Evolutionary conservation across 1,284 basidiomycete genomes (phyloP), one percentile per base, ranked within the genome.

Genomic region (Calocybe gambosa): DNA sequence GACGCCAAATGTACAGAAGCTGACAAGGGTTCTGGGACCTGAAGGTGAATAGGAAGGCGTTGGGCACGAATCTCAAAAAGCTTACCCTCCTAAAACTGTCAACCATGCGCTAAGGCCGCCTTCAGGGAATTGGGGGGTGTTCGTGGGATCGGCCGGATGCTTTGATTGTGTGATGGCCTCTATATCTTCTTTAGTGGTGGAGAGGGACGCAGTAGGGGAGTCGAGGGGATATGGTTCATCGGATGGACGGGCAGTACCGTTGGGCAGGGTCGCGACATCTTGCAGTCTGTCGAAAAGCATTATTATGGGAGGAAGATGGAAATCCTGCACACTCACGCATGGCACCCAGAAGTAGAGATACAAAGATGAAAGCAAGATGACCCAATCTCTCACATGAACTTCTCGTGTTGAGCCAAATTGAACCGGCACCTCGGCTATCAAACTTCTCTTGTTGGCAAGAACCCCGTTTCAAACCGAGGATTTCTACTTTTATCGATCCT

Each of bases 21-120:
- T 53, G 10, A 65, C 55, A 44, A 64, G 55, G 3, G 53, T 55
- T 26, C 62, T 58, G 34, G 12, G 21, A 20, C 15, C 21, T 26
- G 18, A 23, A 39, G 25, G 25, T 20, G 25, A 38, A 12, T 31
- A 34, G 9, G 15, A 29, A 33, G 13, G 39, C 15, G 8, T 29
- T 6, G 16, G 43, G 23, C 21, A 42, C 31, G 13, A 34, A 13
- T 15, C n/a, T 16, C n/a, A 35, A 16, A 39, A 43, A 16, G 42
- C 43, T 45, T 46, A 69, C 69, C 68, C 69, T 54, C 70, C 70
- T 7, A 67, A 19, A 5, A 72, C 65, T 6, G 68, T 67, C 15
- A 66, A 41, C 68, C 69, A 72, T 21, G 59, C 70, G 39, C 55
- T 56, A 21, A 58, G 25, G 1, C 69, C 68, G 15, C 69, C 69